phyloP scores from a whole-genome alignment of 768 basidiomycete genomes.

The Chalciporus piperatus region DNA sequence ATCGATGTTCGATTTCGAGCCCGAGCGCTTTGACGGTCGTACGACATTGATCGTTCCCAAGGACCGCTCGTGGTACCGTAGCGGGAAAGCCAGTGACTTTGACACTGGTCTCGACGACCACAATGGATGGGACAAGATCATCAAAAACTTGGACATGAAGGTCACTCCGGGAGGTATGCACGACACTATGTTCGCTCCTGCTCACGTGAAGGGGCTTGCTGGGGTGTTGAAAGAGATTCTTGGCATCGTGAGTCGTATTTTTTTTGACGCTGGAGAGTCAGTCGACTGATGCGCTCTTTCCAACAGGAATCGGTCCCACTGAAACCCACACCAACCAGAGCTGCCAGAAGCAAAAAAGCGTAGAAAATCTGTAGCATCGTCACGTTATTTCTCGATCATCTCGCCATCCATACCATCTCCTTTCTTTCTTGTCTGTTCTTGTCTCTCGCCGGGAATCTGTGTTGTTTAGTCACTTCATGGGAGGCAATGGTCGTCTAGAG shows the following conservation, averaged over 20 bases:
- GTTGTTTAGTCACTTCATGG: too few species aligned
- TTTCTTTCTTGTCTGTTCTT: too few species aligned
- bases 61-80: constrained; percentile 33
- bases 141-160: constrained; percentile 28
- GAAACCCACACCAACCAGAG: not conserved
- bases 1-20: constrained; percentile 32
- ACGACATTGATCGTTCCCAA: constrained; percentile 29
- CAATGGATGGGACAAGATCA: constrained; percentile 29
- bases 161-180: constrained; percentile 22
- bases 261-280: too few species aligned
- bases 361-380: too few species aligned
- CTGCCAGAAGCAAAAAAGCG: not conserved
- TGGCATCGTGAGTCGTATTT: constrained; percentile 1
- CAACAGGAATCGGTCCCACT: not conserved
- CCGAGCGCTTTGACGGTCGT: constrained; percentile 22
- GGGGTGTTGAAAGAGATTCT: constrained; percentile 20
- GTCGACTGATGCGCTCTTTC: too few species aligned
- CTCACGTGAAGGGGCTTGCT: constrained; percentile 30
- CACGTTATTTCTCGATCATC: too few species aligned
- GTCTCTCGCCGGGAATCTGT: too few species aligned
- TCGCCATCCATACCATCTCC: too few species aligned
- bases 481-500: too few species aligned
- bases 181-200: constrained; percentile 33
- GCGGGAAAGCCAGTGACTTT: constrained; percentile 26
- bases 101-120: constrained; percentile 31